Evolutionary conservation across 805 yeast species (phyloP).

Genomic region (Teunomyces lycoperdinae): DNA sequence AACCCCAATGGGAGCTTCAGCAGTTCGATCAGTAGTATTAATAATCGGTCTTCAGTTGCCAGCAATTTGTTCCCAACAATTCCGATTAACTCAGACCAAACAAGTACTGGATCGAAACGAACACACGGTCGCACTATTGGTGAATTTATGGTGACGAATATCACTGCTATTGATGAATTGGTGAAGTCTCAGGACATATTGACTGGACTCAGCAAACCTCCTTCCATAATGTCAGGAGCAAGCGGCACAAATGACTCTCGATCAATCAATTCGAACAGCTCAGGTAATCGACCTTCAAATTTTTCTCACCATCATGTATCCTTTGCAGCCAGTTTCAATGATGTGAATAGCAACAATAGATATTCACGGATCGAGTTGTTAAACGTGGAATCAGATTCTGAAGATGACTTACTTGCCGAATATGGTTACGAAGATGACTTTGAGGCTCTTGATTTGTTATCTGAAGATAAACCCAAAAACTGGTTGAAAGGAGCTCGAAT

Average conservation of each 20-base stretch:
- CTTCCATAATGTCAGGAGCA: conserved; percentile 17
- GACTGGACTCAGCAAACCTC: conserved; percentile 26
- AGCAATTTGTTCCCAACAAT: not conserved
- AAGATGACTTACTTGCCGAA: conserved; percentile 12
- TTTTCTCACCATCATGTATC: conserved; percentile 18
- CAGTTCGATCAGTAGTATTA: conserved; percentile 6
- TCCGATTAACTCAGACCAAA: not conserved
- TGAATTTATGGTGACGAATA: conserved; percentile 55
- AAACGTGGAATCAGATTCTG: conserved; percentile 37
- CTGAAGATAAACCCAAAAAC: conserved; percentile 60
- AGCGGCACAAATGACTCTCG: conserved; percentile 16
- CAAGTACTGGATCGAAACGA: not conserved
- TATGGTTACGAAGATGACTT: conserved; percentile 41
- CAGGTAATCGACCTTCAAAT: conserved; percentile 5
- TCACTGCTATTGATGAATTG: conserved; percentile 53
- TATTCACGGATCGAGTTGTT: conserved; percentile 48
- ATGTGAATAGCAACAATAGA: conserved; percentile 19
- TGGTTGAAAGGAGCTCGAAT: conserved; percentile 94
- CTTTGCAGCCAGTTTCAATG: conserved; percentile 28
- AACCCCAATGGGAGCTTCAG: not conserved
- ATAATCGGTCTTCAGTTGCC: not conserved
- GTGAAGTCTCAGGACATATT: conserved; percentile 26
- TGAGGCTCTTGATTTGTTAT: conserved; percentile 35
- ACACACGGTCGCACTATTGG: conserved; percentile 51
- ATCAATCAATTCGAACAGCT: conserved; percentile 13